Evolutionary conservation across 805 yeast species (phyloP), one percentile per base, ranked within the genome.

Genomic region (Wickerhamiella kazuoi): DNA sequence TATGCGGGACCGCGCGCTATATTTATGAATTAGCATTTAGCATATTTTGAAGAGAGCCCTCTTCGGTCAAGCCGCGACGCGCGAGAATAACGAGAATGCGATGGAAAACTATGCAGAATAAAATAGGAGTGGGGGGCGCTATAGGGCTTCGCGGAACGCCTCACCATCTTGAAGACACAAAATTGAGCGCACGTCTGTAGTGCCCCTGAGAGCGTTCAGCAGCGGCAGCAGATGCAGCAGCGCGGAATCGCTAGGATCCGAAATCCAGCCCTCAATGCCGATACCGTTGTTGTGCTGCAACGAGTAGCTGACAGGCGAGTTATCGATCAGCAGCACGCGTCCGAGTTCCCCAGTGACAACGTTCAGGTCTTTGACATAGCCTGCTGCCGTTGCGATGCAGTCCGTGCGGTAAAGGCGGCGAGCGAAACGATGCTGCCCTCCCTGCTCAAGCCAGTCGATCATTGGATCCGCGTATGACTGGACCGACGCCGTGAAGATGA

Each of bases 381-480:
- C 95, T 45, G 70, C 72, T 38, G 80, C 62, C 44, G 74, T 49
- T 17, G 53, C 65, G 1, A 77, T 75, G 56, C 98, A 87, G 53
- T 83, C 77, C 48, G 69, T 69, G 50, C 97, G 66, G 57, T 87
- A 87, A 46, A 67, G 74, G 38, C 97, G 63, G 41, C 67, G 68
- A 35, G 62, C 51, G 61, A 72, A 74, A 6, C n/a, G n/a, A 61
- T 56, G 65, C 51, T 59, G 52, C 50, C 64, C 43, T 30, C 45
- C 43, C 50, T 69, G 66, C 55, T 87, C 97, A 17, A 87, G 64
- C 75, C 86, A 81, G 58, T 87, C 87, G 38, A 90, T 81, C 37
- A 90, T 93, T 0, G 98, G 97, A 52, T 90, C 98, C 0, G 98
- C 97, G 52, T 90, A 90, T 54, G 83, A 94, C 56, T 76, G 73